Base-by-base conservation (phyloP, 768 basidiomycete species). In the Rhodotorula kratochvilovae region DNA sequence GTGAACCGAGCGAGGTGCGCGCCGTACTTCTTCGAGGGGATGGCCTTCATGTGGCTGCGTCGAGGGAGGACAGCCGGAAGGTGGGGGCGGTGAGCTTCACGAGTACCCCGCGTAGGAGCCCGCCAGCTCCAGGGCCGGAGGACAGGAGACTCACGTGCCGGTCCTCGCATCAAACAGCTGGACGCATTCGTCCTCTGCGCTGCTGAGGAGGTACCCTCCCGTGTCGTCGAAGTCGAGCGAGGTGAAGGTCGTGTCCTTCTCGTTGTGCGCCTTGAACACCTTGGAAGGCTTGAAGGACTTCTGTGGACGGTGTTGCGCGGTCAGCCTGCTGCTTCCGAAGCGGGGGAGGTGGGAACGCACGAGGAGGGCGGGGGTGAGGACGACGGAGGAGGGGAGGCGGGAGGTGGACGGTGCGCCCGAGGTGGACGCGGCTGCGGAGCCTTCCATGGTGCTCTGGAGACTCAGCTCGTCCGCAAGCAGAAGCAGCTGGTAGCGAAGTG, bases 1-100 rank as follows among this genome's bases (percentile, higher is more conserved):
- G 95, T 97, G 78, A 97, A 96, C 6, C 95, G 87, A 31, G 93
- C 91, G 29, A 94, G 85, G 80, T 95, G 91, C 56, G 93, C 89
- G 1, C 96, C 96, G 80, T 98, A 99, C 80, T 99, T 99, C 81
- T 94, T 93, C 0, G 94, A 97, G 76, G 89, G 86, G 6, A 93
- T 81, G 2, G 87, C 88, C 81, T 91, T 93, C 45, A 86, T 77
- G 62, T 85, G 85, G 65, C 83, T 94, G 66, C 17, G 65, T n/a
- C 12, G 51, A 50, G 56, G 46, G 53, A 63, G 72, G 56, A 48
- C 53, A 33, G 48, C 35, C 25, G 54, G n/a, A 54, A 57, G 56
- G 29, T 53, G 43, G 55, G 45, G 35, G 16, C 12, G 27, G 19
- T 62, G 51, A 65, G 61, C 36, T 36, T 23, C 5, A 6, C 35